Evolutionary conservation across 148 eudicot genomes (phyloP).

Genomic region (Bassia scoparia): DNA sequence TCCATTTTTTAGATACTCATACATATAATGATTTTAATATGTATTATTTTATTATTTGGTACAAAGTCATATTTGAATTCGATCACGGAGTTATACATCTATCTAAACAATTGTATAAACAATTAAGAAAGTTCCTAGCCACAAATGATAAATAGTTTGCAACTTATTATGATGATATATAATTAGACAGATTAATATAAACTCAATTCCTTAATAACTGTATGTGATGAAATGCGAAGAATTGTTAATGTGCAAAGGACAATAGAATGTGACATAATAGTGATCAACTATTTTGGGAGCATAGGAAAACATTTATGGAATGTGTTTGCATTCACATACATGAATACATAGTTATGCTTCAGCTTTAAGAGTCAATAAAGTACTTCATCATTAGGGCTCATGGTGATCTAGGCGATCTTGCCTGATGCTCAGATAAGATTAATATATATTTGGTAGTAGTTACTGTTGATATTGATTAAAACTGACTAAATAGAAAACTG

Average conservation of each 20-base stretch:
- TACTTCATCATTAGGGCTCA: neutral
- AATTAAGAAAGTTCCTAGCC: no score
- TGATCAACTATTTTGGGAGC: neutral
- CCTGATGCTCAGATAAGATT: neutral
- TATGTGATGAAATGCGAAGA: no score
- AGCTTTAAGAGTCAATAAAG: neutral
- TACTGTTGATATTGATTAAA: no score
- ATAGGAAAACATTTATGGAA: neutral
- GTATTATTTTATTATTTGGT: neutral
- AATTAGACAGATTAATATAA: no score
- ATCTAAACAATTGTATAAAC: neutral
- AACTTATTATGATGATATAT: no score
- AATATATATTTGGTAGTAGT: no score
- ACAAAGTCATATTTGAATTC: no score
- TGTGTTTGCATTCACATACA: neutral
- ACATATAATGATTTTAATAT: neutral
- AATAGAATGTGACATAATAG: neutral
- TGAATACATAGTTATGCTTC: no score
- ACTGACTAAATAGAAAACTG: no score
- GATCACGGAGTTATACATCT: neutral
- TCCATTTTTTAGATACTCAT: neutral
- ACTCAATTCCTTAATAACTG: no score
- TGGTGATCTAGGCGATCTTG: conserved; percentile 8
- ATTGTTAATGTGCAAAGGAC: neutral
- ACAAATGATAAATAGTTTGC: no score